Percentiles rank a stretch among this genome's conserved stretches.
These are phyloP conservation scores for Neoscytalidium dimidiatum DNA, from an alignment of 2,329 filamentous ascomycete species.

Conservation along the genomic window DNA sequence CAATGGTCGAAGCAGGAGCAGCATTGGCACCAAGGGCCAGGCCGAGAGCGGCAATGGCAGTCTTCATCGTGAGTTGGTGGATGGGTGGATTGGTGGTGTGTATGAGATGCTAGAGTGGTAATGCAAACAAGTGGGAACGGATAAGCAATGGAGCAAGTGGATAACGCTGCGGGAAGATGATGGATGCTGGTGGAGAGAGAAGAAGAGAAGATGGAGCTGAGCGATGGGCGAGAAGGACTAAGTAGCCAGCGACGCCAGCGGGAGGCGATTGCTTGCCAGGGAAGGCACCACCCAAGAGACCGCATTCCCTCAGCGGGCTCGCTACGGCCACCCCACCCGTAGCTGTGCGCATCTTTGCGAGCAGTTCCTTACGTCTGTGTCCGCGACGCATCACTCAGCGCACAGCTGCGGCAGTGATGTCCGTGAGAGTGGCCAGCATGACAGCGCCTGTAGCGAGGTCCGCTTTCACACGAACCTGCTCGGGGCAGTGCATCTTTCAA, in stretches of 20 bases:
- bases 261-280: neutral
- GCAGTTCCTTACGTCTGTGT: neutral
- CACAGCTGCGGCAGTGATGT: neutral
- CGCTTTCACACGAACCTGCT: too few relatives aligned
- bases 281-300: neutral
- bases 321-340: neutral
- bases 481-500: too few relatives aligned
- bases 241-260: neutral
- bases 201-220: neutral
- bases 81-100: neutral
- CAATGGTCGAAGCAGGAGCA: neutral
- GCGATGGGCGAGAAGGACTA: neutral
- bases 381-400: neutral
- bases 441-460: neutral
- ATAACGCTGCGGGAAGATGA: neutral
- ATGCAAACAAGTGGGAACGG: conserved; percentile 7
- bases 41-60: neutral
- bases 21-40: conserved; percentile 1
- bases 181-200: conserved; percentile 4
- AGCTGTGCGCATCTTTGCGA: neutral
- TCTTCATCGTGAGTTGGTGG: conserved; percentile 2
- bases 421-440: neutral
- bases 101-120: neutral
- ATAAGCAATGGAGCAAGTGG: conserved; percentile 13
- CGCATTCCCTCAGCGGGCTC: neutral